phyloP scores from a whole-genome alignment of 306 rosid genomes.

The Rosa persica region DNA sequence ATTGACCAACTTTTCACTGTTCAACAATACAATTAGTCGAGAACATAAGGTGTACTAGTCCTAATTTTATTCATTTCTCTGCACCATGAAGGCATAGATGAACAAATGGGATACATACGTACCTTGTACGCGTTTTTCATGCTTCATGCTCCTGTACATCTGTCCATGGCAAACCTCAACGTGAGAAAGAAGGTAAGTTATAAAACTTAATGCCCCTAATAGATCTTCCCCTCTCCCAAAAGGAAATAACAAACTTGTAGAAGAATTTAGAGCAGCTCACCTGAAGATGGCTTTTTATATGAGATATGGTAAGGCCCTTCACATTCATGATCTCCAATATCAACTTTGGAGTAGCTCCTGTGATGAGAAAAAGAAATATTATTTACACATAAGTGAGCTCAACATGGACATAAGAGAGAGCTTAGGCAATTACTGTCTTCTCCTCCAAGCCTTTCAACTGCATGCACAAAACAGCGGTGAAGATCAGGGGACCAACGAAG shows the following conservation, averaged over 20 bases:
- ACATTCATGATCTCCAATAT: conserved; percentile 73
- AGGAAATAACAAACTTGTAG: neutral
- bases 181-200: conserved; percentile 22
- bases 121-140: conserved; percentile 67
- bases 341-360: conserved; percentile 91
- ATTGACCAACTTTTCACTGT: neutral
- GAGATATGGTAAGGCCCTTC: conserved; percentile 72
- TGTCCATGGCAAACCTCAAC: conserved; percentile 39
- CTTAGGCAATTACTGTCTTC: conserved; percentile 53
- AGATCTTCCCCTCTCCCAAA: neutral
- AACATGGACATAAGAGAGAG: neutral
- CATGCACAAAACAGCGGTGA: conserved; percentile 82
- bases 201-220: too few relatives aligned
- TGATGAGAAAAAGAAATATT: neutral
- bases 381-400: neutral
- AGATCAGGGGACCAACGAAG: conserved; percentile 89
- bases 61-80: neutral
- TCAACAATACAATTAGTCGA: neutral
- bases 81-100: neutral
- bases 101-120: conserved; percentile 12
- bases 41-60: neutral
- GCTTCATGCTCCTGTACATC: conserved; percentile 92
- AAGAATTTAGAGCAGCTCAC: conserved; percentile 34
- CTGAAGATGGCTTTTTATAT: conserved; percentile 97
- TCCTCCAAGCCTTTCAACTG: conserved; percentile 82